A percentile compares a stretch with the other conserved stretches of the same genome.
phyloP scores from a whole-genome alignment of 768 basidiomycete genomes.

The Boletus eberwhitei region DNA sequence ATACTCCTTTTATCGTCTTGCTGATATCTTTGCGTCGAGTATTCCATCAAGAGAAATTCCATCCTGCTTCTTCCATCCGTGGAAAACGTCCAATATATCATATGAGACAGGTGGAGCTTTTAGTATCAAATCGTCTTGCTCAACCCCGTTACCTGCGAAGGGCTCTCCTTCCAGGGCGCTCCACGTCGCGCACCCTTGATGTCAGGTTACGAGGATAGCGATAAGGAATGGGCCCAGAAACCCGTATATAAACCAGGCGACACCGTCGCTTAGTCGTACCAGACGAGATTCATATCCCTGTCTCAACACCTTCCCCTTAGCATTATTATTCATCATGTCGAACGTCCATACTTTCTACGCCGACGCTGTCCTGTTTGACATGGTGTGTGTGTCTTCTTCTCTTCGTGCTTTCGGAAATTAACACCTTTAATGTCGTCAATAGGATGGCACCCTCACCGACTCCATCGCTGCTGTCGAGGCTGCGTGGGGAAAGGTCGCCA shows the following conservation, averaged over 20 bases:
- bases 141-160: conserved; percentile 7
- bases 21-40: neutral
- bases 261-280: neutral
- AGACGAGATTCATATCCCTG: conserved; percentile 15
- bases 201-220: conserved; percentile 16
- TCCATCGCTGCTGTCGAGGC: conserved; percentile 73
- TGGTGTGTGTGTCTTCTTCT: conserved; percentile 41
- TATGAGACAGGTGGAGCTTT: conserved; percentile 8
- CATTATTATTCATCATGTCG: conserved; percentile 18
- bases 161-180: neutral
- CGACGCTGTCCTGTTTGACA: conserved; percentile 66
- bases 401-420: conserved; percentile 14
- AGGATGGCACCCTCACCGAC: conserved; percentile 74
- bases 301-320: neutral
- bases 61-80: neutral
- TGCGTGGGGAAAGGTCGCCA: conserved; percentile 71
- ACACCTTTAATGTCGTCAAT: conserved; percentile 21
- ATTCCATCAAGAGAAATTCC: neutral
- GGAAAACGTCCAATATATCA: neutral
- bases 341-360: conserved; percentile 41
- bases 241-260: conserved; percentile 23
- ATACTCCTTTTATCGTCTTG: neutral
- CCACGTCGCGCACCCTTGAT: conserved; percentile 25
- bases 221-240: conserved; percentile 1
- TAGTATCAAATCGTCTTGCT: conserved; percentile 1